Conservation (phyloP, 306 rosid species). For the Biancaea sappan region DNA sequence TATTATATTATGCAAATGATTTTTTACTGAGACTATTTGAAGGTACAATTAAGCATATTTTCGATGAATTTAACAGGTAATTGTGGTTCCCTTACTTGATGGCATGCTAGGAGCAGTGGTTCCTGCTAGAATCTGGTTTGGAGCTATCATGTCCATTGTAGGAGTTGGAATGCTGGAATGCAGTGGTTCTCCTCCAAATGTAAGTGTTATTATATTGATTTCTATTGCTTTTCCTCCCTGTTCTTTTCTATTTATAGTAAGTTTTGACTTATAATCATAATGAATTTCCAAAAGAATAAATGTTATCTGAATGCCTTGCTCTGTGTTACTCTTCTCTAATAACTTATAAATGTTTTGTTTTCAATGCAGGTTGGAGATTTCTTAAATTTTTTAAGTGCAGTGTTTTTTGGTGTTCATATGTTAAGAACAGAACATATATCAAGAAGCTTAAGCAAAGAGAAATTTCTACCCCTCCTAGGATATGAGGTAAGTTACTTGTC, state of each 20-base stretch:
- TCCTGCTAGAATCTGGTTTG: constrained; percentile 79
- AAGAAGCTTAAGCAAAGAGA: constrained; percentile 58
- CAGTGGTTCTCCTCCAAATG: constrained; percentile 77
- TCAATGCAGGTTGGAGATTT: constrained; percentile 71
- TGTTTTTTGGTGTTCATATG: constrained; percentile 78
- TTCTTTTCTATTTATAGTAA: not conserved
- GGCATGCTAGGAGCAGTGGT: constrained; percentile 67
- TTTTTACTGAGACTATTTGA: constrained; percentile 33
- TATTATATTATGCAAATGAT: not conserved
- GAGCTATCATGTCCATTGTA: constrained; percentile 60
- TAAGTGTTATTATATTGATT: constrained; percentile 27
- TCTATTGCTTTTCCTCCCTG: not conserved
- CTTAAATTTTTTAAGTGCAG: constrained; percentile 67
- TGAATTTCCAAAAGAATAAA: not conserved
- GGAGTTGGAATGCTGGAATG: constrained; percentile 83
- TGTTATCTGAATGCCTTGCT: not conserved
- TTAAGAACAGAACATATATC: constrained; percentile 76
- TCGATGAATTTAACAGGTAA: constrained; percentile 50
- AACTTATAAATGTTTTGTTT: not conserved
- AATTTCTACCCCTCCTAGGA: constrained; percentile 69
- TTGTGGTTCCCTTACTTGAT: constrained; percentile 85
- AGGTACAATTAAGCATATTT: constrained; percentile 32
- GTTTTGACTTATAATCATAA: not conserved
- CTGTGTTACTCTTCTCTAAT: not conserved
- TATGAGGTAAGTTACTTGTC: constrained; percentile 61